Percentiles rank a stretch among this genome's conserved stretches.
phyloP scores from a whole-genome alignment of 352 stramenopile species.

The Nothophytophthora sp. region DNA sequence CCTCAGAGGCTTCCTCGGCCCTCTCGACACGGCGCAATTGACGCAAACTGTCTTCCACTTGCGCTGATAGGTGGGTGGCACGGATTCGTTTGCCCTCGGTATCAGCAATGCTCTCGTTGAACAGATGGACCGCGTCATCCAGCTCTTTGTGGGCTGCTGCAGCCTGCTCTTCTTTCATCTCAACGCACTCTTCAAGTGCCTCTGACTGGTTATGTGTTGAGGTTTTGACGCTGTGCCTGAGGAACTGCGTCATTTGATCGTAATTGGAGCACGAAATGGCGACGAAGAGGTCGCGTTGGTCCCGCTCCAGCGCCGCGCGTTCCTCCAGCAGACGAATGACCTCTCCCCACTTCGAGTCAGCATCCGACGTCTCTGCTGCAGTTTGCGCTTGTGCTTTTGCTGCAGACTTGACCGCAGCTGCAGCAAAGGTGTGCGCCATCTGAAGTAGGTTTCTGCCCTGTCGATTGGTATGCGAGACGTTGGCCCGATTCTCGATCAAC shows the following conservation, averaged over 20 bases:
- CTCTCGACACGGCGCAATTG: constrained; percentile 55
- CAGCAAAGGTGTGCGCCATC: constrained; percentile 31
- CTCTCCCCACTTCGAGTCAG: constrained; percentile 18
- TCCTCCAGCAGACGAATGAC: constrained; percentile 51
- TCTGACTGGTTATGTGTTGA: constrained; percentile 2
- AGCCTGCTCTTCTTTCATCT: constrained; percentile 18
- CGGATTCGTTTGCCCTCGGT: constrained; percentile 62
- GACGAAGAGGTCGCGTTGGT: constrained; percentile 61
- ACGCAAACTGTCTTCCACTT: constrained; percentile 54
- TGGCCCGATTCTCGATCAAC: constrained; percentile 62
- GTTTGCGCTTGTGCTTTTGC: background rate
- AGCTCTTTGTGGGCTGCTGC: constrained; percentile 23
- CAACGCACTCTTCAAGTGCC: constrained; percentile 21
- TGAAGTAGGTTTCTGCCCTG: constrained; percentile 52
- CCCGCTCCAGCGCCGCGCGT: constrained; percentile 43
- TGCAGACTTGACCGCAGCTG: background rate
- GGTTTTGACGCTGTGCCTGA: constrained; percentile 38
- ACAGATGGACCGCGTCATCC: constrained; percentile 41
- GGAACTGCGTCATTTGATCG: constrained; percentile 40
- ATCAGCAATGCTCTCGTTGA: constrained; percentile 78
- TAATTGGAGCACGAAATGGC: constrained; percentile 79
- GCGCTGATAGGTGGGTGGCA: constrained; percentile 42
- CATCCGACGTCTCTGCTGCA: background rate
- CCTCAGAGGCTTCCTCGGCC: constrained; percentile 45
- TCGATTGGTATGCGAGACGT: constrained; percentile 61